Base-by-base conservation (phyloP, 139 green algal species). In the Chlorella vulgaris region DNA sequence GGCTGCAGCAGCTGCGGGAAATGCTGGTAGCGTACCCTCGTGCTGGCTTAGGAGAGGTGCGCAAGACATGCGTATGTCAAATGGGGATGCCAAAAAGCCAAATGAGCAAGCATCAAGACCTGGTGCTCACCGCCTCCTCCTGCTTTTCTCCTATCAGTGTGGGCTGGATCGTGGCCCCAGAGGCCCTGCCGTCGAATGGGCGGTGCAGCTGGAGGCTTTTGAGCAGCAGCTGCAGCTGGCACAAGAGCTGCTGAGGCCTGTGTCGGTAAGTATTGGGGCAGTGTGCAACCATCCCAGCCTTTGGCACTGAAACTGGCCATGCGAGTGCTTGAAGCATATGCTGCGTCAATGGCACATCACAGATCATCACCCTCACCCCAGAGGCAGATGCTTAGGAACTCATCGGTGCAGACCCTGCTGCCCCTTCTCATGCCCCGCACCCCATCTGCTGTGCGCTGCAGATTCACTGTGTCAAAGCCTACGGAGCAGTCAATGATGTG, bases 31-130 rank as follows among this genome's bases (percentile, higher is more conserved):
- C 42, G 2, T 29, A 78, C 26, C 86, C 83, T 6, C 2, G 28
- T 4, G 83, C 81, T 21, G 88, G 88, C 3, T 84, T 91, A 19
- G 88, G 88, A 24, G 88, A 91, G 86, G 86, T 88, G 43, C 5
- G 80, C 62, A 42, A 43, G n/a, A n/a, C n/a, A n/a, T n/a, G n/a
- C n/a, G n/a, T n/a, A n/a, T n/a, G n/a, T n/a, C n/a, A n/a, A n/a
- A n/a, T n/a, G n/a, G n/a, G n/a, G n/a, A n/a, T n/a, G n/a, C n/a
- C n/a, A n/a, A n/a, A n/a, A n/a, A n/a, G n/a, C n/a, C n/a, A n/a
- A n/a, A n/a, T n/a, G n/a, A n/a, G 38, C 36, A 60, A 35, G 73
- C 1, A 29, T 35, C 62, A 26, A 1, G 3, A 42, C n/a, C 22
- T 74, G 67, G 29, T 18, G 40, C 60, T 1, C 51, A 51, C 15